Evolutionary conservation across 116 monocot genomes (phyloP).

Genomic region (Iris pallida): DNA sequence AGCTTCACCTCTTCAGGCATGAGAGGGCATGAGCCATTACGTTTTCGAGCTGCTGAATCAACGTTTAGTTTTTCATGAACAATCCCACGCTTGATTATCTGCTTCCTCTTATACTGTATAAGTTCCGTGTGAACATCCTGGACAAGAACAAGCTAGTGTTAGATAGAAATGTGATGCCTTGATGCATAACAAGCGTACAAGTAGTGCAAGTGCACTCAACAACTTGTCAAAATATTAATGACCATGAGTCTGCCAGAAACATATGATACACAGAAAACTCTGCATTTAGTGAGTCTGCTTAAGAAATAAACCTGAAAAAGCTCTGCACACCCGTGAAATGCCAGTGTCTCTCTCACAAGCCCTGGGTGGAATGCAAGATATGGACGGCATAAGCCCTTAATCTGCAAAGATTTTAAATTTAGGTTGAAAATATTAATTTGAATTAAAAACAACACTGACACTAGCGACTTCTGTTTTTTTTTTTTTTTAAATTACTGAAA

Average conservation of each 20-base stretch:
- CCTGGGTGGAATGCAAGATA: conserved; percentile 63
- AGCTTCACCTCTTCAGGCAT: conserved; percentile 72
- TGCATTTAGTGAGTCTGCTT: too few relatives aligned
- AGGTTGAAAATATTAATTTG: conserved; percentile 3
- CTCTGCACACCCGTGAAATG: conserved; percentile 78
- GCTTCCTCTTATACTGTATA: conserved; percentile 49
- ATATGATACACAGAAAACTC: too few relatives aligned
- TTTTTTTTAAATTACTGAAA: too few relatives aligned
- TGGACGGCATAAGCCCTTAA: conserved; percentile 44
- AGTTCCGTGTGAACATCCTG: conserved; percentile 70
- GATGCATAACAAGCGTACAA: too few relatives aligned
- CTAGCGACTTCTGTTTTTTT: too few relatives aligned
- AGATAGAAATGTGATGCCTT: too few relatives aligned
- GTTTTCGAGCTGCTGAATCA: conserved; percentile 39
- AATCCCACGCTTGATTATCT: conserved; percentile 50
- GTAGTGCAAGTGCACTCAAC: too few relatives aligned
- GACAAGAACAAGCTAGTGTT: too few relatives aligned
- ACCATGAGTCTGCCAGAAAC: too few relatives aligned
- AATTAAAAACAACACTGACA: too few relatives aligned
- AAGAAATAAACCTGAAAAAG: conserved; percentile 51
- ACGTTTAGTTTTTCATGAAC: conserved; percentile 39
- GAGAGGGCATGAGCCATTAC: conserved; percentile 57
- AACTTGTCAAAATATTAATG: too few relatives aligned
- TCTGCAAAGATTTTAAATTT: conserved; percentile 23
- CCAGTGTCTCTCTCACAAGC: conserved; percentile 48